Conservation (phyloP, 78 protist genomes). For the Polysphondylium violaceum region DNA sequence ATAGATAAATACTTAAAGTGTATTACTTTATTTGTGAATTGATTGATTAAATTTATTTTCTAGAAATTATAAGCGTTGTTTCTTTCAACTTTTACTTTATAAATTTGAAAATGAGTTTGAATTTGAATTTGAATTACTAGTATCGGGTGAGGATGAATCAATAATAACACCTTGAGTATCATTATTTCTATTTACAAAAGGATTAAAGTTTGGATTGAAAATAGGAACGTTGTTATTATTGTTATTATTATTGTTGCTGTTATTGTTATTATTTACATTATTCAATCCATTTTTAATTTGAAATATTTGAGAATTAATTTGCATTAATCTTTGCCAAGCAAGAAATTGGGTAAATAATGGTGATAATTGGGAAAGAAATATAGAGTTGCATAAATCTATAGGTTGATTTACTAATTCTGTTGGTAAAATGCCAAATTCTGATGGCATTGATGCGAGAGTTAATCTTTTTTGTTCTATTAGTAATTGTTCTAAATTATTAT, state of each 20-base stretch:
- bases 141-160: no score
- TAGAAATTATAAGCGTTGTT: not conserved
- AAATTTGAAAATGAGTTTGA: not conserved
- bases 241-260: no score
- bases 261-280: no score
- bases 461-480: slow-evolving; percentile 57
- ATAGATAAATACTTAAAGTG: not conserved
- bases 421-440: slow-evolving; percentile 67
- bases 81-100: not conserved
- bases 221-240: no score
- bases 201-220: no score
- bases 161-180: no score
- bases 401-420: slow-evolving; percentile 33
- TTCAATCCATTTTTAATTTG: not conserved
- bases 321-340: slow-evolving; percentile 65
- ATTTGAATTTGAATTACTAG: not conserved
- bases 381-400: slow-evolving; percentile 39
- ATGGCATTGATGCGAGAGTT: slow-evolving; percentile 22
- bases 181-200: no score
- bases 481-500: slow-evolving; percentile 15
- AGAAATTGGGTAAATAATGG: slow-evolving; percentile 57
- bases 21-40: not conserved
- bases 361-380: slow-evolving; percentile 41
- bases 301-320: slow-evolving; percentile 27
- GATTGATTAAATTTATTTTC: not conserved